Percentiles rank a stretch among this genome's conserved stretches.
These are phyloP conservation scores for Ehretia macrophylla DNA, from an alignment of 257 asterid species.

Conservation along the genomic window DNA sequence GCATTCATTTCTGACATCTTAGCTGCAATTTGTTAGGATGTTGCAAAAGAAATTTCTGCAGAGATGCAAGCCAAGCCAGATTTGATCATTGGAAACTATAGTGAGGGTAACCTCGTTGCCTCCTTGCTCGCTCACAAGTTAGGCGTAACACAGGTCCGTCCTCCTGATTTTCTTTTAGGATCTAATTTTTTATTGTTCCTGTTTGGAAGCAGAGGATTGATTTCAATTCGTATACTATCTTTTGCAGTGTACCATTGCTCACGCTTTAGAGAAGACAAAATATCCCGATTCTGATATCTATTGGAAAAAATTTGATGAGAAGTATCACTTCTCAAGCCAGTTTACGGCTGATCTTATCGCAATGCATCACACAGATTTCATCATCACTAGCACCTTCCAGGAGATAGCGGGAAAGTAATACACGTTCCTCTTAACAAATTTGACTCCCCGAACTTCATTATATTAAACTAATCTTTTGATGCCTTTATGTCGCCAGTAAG, in stretches of 20 bases:
- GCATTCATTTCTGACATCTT: background rate
- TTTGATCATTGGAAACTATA: constrained; percentile 87
- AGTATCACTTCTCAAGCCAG: constrained; percentile 95
- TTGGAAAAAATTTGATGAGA: constrained; percentile 72
- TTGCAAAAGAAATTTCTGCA: constrained; percentile 70
- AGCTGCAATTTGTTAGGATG: constrained; percentile 49
- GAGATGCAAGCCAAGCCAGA: constrained; percentile 89
- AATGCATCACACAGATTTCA: constrained; percentile 97
- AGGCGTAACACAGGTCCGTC: constrained; percentile 87
- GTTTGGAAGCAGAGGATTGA: constrained; percentile 2
- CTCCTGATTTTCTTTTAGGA: background rate
- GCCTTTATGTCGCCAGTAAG: constrained; percentile 48
- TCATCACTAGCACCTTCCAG: constrained; percentile 96
- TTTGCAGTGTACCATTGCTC: constrained; percentile 86
- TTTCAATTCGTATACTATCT: background rate
- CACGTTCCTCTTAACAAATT: background rate
- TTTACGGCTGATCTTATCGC: constrained; percentile 95
- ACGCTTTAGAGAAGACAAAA: constrained; percentile 91
- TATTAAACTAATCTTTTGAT: background rate
- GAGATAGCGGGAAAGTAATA: constrained; percentile 93
- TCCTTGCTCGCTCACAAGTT: constrained; percentile 88
- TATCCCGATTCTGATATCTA: constrained; percentile 89
- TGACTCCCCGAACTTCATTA: background rate
- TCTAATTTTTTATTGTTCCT: background rate
- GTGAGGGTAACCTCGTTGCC: constrained; percentile 97